Percentiles rank a stretch among this genome's conserved stretches.
These are phyloP conservation scores for Letharia columbiana DNA, from an alignment of 495 filamentous ascomycete genomes.

Conservation along the genomic window DNA sequence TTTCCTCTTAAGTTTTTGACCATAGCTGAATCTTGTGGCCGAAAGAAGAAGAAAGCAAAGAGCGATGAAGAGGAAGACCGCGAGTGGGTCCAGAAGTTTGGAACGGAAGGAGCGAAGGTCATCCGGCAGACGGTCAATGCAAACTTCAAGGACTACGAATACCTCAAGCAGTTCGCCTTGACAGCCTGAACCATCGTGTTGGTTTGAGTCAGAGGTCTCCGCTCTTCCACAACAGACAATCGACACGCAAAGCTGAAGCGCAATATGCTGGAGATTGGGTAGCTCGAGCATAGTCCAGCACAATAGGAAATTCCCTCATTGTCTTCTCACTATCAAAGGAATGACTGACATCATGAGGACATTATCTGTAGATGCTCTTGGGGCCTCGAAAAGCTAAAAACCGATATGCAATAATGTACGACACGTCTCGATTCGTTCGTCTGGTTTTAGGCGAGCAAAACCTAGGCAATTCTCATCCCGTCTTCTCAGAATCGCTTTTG, in stretches of 20 bases:
- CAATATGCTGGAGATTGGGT: not conserved
- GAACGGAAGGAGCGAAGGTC: conserved; percentile 61
- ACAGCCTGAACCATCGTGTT: conserved; percentile 33
- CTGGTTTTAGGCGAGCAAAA: not conserved
- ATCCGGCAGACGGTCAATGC: conserved; percentile 70
- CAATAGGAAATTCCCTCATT: not conserved
- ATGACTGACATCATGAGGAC: not conserved
- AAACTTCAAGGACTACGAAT: conserved; percentile 81
- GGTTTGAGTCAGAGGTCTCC: not conserved
- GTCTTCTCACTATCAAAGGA: not conserved
- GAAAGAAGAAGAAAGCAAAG: conserved; percentile 49
- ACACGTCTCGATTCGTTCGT: not conserved
- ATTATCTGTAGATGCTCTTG: not conserved
- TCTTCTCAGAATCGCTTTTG: not conserved
- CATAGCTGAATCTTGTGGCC: conserved; percentile 6
- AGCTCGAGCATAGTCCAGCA: not conserved
- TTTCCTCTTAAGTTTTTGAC: not conserved
- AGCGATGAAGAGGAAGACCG: conserved; percentile 62
- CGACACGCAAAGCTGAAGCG: not conserved
- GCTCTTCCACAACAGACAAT: not conserved
- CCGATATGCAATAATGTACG: not conserved
- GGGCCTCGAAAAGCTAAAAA: not conserved
- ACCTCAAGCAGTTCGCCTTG: conserved; percentile 82
- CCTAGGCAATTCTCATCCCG: not conserved
- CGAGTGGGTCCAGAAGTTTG: conserved; percentile 78